These are phyloP conservation scores for Hygrocybe coccinea DNA, from an alignment of 768 basidiomycete genomes.

Conservation along the genomic window DNA sequence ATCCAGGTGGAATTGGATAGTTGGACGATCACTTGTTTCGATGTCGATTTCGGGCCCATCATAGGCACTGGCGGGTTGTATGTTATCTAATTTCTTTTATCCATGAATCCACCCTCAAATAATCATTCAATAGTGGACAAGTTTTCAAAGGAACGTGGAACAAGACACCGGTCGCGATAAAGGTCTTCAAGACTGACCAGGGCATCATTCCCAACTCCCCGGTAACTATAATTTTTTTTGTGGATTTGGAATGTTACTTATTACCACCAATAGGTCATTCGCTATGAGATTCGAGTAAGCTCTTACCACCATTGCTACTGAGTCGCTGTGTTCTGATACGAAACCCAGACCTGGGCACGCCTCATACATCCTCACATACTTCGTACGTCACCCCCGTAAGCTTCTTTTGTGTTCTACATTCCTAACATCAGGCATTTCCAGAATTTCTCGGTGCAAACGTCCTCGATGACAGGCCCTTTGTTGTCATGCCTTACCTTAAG, in stretches of 20 bases:
- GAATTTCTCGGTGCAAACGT: conserved; percentile 26
- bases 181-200: conserved; percentile 16
- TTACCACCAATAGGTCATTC: conserved; percentile 7
- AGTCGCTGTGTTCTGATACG: neutral
- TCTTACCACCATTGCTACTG: neutral
- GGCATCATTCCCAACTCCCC: conserved; percentile 11
- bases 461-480: conserved; percentile 23
- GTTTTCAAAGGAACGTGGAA: conserved; percentile 23
- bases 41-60: conserved; percentile 19
- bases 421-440: neutral
- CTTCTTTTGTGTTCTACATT: neutral
- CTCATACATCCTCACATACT: conserved; percentile 20
- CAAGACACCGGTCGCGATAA: conserved; percentile 21
- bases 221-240: conserved; percentile 3
- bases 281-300: conserved; percentile 11
- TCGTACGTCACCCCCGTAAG: conserved; percentile 9
- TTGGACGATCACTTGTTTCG: conserved; percentile 19
- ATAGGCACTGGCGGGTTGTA: conserved; percentile 27
- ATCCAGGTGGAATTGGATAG: conserved; percentile 14
- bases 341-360: conserved; percentile 17
- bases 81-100: conserved; percentile 4
- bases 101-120: neutral
- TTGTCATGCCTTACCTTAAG: conserved; percentile 22
- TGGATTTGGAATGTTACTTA: neutral
- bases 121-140: conserved; percentile 10